Conservation (phyloP, 1,284 basidiomycete genomes). For the Rhodotorula glutinis region DNA sequence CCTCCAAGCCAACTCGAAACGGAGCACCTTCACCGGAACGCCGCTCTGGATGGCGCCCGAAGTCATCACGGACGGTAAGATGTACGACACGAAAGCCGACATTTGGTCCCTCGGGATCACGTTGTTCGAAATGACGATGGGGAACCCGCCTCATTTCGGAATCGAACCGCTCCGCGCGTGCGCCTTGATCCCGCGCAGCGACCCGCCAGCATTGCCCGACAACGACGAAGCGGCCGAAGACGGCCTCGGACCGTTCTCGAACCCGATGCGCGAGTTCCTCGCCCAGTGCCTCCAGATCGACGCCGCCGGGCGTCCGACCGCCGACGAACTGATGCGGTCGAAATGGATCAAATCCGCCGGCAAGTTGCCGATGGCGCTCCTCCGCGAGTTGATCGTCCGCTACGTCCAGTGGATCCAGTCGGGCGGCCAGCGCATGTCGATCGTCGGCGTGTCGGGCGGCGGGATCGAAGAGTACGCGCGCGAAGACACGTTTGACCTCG, state of each 20-base stretch:
- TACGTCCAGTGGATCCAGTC: constrained; percentile 73
- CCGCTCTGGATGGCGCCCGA: constrained; percentile 99
- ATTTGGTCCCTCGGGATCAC: constrained; percentile 96
- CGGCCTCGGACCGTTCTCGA: constrained; percentile 70
- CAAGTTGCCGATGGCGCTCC: constrained; percentile 64
- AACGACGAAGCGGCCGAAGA: background rate
- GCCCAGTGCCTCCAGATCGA: constrained; percentile 78
- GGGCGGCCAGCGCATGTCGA: constrained; percentile 73
- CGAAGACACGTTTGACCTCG: constrained; percentile 38
- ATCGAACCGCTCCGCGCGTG: constrained; percentile 71
- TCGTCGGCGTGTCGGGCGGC: constrained; percentile 57
- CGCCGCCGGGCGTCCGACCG: constrained; percentile 73
- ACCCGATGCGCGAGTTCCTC: constrained; percentile 86
- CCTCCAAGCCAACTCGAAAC: constrained; percentile 77
- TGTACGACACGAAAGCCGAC: constrained; percentile 92
- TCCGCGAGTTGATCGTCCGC: constrained; percentile 80
- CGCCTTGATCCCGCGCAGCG: constrained; percentile 80
- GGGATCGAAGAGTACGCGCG: constrained; percentile 10
- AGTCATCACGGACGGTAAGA: constrained; percentile 78
- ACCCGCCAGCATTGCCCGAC: constrained; percentile 67
- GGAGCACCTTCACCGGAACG: constrained; percentile 91
- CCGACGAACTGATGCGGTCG: constrained; percentile 84
- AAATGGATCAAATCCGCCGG: constrained; percentile 84
- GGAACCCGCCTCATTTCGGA: constrained; percentile 77
- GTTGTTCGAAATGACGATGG: constrained; percentile 90